phyloP scores from a whole-genome alignment of 768 basidiomycete genomes.

The Pleurotus djamor region DNA sequence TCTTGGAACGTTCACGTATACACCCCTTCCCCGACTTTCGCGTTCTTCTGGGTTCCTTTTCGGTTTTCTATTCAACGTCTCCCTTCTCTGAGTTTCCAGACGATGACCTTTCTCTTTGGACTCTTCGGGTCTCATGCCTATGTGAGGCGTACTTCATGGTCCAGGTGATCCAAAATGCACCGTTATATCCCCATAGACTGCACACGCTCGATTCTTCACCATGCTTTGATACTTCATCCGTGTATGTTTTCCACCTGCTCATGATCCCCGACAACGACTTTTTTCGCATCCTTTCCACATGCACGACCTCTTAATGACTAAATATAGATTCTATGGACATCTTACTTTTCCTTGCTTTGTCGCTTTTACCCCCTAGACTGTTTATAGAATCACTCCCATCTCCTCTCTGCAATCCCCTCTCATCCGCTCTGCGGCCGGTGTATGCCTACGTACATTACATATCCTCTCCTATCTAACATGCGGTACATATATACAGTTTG shows the following conservation, averaged over 20 bases:
- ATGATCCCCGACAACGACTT: not conserved
- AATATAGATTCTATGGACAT: not conserved
- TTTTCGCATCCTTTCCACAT: not conserved
- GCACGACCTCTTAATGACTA: not conserved
- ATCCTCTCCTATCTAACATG: not conserved
- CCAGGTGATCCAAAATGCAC: not conserved
- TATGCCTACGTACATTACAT: slow-evolving; percentile 3
- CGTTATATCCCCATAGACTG: not conserved
- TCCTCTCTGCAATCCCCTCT: not conserved
- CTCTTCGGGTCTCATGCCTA: not conserved
- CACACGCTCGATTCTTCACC: not conserved
- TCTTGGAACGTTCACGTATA: not conserved
- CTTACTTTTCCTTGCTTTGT: not conserved
- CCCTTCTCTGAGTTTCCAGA: too few species aligned
- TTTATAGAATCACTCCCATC: not conserved
- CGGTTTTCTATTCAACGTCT: not conserved
- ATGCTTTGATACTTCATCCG: not conserved
- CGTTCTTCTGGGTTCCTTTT: not conserved
- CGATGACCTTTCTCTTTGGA: too few species aligned
- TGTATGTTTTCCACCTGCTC: not conserved
- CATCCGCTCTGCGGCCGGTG: not conserved
- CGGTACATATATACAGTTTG: slow-evolving; percentile 1
- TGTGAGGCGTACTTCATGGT: not conserved
- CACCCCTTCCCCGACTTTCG: not conserved
- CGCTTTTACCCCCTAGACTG: not conserved